These are phyloP conservation scores for Hymenoscyphus infarciens DNA, from an alignment of 2,329 filamentous ascomycete genomes.

Conservation along the genomic window DNA sequence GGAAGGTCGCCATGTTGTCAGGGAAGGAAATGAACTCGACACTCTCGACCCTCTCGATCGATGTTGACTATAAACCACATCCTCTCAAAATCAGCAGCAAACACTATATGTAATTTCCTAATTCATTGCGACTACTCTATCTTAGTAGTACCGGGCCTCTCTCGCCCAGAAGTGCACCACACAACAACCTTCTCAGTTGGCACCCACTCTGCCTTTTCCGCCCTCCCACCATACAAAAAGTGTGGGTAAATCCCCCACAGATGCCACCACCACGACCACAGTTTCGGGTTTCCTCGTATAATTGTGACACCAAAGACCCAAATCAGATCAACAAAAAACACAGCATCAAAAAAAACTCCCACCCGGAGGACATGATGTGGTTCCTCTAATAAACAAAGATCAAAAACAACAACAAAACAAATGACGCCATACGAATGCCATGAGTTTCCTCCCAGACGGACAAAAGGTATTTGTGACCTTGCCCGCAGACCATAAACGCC, in stretches of 20 bases:
- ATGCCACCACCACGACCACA: background rate
- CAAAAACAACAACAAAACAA: background rate
- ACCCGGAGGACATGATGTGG: background rate
- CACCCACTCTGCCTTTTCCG: background rate
- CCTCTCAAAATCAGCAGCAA: too few relatives aligned
- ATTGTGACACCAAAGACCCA: slow-evolving; percentile 1
- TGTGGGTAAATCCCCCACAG: background rate
- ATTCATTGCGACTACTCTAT: too few relatives aligned
- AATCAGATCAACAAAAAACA: background rate
- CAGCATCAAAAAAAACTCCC: background rate
- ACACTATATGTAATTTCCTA: too few relatives aligned
- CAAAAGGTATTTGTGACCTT: background rate
- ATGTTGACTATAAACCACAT: too few relatives aligned
- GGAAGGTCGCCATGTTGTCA: too few relatives aligned
- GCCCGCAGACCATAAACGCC: slow-evolving; percentile 12
- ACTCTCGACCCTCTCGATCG: too few relatives aligned
- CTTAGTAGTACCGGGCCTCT: too few relatives aligned
- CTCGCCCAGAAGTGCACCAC: background rate
- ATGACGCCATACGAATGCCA: background rate
- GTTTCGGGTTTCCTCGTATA: background rate
- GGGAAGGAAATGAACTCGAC: too few relatives aligned
- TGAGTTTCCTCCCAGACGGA: background rate
- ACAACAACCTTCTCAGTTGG: background rate
- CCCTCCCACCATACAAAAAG: background rate
- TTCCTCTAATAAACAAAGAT: slow-evolving; percentile 2